Conservation (phyloP, 495 filamentous ascomycete genomes). For the Letharia lupina region DNA sequence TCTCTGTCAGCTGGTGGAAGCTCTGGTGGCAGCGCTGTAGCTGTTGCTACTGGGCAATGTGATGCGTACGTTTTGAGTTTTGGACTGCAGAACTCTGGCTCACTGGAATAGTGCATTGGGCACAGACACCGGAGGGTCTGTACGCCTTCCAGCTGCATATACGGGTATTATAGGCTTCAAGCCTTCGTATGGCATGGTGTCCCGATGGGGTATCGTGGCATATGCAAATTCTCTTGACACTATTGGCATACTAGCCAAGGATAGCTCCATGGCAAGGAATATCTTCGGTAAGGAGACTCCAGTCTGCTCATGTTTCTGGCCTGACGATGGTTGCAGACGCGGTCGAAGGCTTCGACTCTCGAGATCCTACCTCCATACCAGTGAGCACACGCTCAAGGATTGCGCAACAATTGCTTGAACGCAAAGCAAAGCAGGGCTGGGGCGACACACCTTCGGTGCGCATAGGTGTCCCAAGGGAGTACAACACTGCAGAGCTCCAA, state of each 20-base stretch:
- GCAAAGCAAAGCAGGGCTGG: conserved; percentile 24
- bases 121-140: conserved; percentile 91
- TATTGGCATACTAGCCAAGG: conserved; percentile 65
- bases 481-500: conserved; percentile 77
- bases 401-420: conserved; percentile 27
- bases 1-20: conserved; percentile 74
- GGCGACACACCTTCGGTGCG: conserved; percentile 26
- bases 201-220: conserved; percentile 82
- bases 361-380: conserved; percentile 71
- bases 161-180: conserved; percentile 86
- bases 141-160: conserved; percentile 86
- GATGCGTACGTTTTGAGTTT: conserved; percentile 43
- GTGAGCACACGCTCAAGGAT: conserved; percentile 42
- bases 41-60: conserved; percentile 63
- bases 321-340: conserved; percentile 28
- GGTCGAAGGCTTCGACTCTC: conserved; percentile 54
- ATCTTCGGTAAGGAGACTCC: conserved; percentile 44
- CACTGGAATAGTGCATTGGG: conserved; percentile 57
- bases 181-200: conserved; percentile 78
- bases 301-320: not conserved
- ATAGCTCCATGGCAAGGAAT: conserved; percentile 39
- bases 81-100: conserved; percentile 10
- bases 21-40: conserved; percentile 88
- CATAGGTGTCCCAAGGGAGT: conserved; percentile 78
- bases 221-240: conserved; percentile 97